A percentile compares a stretch with the other conserved stretches of the same genome.
These are phyloP conservation scores for Fusarium hainanense DNA, from an alignment of 2,329 filamentous ascomycete genomes.

Conservation along the genomic window DNA sequence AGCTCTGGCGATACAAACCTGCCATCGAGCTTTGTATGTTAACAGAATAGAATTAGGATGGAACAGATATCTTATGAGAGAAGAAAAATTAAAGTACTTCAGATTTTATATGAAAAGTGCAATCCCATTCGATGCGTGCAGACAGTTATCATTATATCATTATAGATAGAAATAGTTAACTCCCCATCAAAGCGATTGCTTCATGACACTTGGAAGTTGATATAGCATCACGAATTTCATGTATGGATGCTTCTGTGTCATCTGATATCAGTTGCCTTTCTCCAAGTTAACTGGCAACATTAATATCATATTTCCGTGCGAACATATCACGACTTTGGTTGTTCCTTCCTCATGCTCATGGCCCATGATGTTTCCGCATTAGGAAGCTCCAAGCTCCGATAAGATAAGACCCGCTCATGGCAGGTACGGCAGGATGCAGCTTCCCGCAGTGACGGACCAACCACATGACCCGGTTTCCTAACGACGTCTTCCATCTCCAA, in stretches of 20 bases:
- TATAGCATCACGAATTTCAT: no score
- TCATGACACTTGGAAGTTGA: no score
- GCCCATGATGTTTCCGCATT: constrained; percentile 7
- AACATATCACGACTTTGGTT: background rate
- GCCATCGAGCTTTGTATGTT: constrained; percentile 28
- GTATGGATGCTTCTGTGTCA: no score
- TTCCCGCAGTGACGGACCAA: constrained; percentile 26
- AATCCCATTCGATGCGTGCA: background rate
- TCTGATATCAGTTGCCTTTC: no score
- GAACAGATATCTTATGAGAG: constrained; percentile 1
- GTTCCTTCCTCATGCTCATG: background rate
- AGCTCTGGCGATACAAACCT: constrained; percentile 21
- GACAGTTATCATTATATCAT: background rate
- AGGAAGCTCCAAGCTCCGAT: constrained; percentile 22
- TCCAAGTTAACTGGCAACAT: no score
- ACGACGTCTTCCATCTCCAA: constrained; percentile 21
- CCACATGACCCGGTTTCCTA: constrained; percentile 32
- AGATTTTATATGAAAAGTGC: background rate
- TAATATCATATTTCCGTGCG: no score
- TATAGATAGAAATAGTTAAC: background rate
- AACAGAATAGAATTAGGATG: background rate
- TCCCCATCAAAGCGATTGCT: no score
- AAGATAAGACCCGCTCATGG: constrained; percentile 35
- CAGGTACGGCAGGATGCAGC: constrained; percentile 25
- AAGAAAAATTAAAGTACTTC: background rate